Percentiles rank a stretch among this genome's conserved stretches.
phyloP scores from a whole-genome alignment of 192 early-diverging fungal species.

The Podochytrium sp. region DNA sequence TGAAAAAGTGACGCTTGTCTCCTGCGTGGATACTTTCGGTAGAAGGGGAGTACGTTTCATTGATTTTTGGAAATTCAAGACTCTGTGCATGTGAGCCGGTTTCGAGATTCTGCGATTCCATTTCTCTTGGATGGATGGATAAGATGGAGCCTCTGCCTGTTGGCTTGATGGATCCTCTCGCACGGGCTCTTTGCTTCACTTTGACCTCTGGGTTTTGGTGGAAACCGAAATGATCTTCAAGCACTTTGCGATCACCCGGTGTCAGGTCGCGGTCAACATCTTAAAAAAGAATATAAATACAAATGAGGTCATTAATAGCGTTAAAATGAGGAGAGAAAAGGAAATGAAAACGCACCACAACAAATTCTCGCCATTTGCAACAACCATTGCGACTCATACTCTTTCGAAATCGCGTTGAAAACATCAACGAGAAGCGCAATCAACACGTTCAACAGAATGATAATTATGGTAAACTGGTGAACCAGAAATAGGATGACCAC shows the following conservation, averaged over 20 bases:
- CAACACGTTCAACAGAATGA: neutral
- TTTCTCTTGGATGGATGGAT: too few relatives aligned
- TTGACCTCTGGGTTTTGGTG: conserved; percentile 16
- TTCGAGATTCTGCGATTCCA: neutral
- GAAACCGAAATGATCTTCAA: conserved; percentile 10
- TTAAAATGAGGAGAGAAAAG: neutral
- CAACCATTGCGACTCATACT: conserved; percentile 24
- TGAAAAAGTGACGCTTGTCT: conserved; percentile 18
- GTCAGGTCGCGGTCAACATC: conserved; percentile 9
- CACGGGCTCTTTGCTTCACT: neutral
- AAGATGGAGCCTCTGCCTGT: too few relatives aligned
- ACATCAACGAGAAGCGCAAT: conserved; percentile 23
- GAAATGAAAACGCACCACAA: neutral
- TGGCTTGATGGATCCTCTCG: neutral
- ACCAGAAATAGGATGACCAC: neutral
- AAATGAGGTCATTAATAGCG: neutral
- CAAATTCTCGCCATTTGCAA: conserved; percentile 21
- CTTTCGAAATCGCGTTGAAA: neutral
- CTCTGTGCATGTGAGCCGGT: neutral
- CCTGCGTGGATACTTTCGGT: neutral
- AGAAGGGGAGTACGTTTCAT: neutral
- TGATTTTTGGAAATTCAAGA: neutral
- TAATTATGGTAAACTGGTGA: conserved; percentile 14
- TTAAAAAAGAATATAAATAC: neutral
- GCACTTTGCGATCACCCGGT: neutral